phyloP scores from a whole-genome alignment of 1,139 yeast genomes.

The Candida gigantensis region DNA sequence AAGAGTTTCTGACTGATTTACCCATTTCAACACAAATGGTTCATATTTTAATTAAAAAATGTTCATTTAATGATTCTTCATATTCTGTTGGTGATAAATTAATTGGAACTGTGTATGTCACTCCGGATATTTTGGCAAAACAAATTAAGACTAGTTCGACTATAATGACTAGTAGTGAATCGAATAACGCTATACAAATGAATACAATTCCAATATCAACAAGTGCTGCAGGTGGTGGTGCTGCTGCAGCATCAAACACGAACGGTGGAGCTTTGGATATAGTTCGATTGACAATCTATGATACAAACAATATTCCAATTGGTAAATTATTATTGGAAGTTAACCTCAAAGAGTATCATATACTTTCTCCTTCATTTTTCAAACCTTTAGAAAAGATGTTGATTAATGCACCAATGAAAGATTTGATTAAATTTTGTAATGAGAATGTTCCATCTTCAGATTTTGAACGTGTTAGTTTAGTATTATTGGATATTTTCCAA shows the following conservation, averaged over 20 bases:
- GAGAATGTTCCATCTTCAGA: constrained; percentile 45
- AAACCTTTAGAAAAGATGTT: constrained; percentile 62
- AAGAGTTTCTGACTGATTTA: constrained; percentile 57
- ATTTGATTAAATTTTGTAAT: constrained; percentile 49
- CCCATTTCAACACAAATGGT: constrained; percentile 57
- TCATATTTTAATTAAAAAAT: constrained; percentile 50
- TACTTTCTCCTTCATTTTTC: constrained; percentile 60
- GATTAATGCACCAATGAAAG: constrained; percentile 50
- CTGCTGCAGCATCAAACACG: constrained; percentile 11
- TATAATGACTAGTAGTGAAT: constrained; percentile 31
- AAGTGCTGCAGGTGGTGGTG: not conserved
- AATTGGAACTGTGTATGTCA: constrained; percentile 56
- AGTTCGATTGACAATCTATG: constrained; percentile 45
- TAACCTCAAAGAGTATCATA: constrained; percentile 54
- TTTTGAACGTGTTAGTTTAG: constrained; percentile 54
- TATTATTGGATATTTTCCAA: constrained; percentile 66
- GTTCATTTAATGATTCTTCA: constrained; percentile 22
- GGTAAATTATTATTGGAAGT: constrained; percentile 64
- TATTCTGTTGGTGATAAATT: constrained; percentile 36
- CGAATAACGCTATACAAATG: constrained; percentile 27
- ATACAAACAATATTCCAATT: constrained; percentile 44
- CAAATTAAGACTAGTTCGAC: constrained; percentile 38
- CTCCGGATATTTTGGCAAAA: constrained; percentile 54
- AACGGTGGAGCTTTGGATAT: constrained; percentile 30
- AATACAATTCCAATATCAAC: constrained; percentile 15